These are phyloP conservation scores for Porogramme epimiltina DNA, from an alignment of 1,284 basidiomycete species.

Conservation along the genomic window DNA sequence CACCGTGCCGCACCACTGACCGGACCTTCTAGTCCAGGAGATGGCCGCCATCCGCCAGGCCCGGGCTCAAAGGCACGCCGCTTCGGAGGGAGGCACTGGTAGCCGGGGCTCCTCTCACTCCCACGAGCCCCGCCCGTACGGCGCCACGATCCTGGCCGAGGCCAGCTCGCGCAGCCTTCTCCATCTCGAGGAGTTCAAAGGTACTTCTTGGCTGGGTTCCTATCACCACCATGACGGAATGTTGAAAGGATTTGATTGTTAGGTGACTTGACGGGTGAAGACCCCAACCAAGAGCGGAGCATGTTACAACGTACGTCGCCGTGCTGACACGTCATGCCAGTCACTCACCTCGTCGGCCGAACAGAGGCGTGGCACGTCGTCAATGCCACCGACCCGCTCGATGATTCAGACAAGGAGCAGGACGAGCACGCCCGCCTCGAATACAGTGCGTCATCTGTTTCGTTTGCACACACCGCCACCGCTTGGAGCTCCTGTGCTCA, in stretches of 20 bases:
- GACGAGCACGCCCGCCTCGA: constrained; percentile 66
- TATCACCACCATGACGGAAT: neutral
- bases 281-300: constrained; percentile 26
- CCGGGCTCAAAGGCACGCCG: constrained; percentile 24
- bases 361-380: constrained; percentile 73
- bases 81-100: constrained; percentile 26
- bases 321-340: neutral
- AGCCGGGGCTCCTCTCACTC: constrained; percentile 35
- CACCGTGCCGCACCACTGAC: constrained; percentile 1
- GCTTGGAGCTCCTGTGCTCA: neutral
- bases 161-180: constrained; percentile 22
- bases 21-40: constrained; percentile 22
- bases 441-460: constrained; percentile 50
- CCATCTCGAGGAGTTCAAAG: constrained; percentile 18
- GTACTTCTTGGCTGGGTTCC: constrained; percentile 1
- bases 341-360: constrained; percentile 4
- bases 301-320: constrained; percentile 33
- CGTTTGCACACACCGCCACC: constrained; percentile 1
- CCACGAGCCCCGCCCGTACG: constrained; percentile 27
- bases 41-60: constrained; percentile 28
- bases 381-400: constrained; percentile 61
- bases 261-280: constrained; percentile 21
- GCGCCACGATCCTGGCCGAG: constrained; percentile 17
- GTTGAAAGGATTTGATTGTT: neutral
- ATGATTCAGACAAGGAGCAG: constrained; percentile 73